A percentile compares a stretch with the other conserved stretches of the same genome.
phyloP scores from a whole-genome alignment of 495 filamentous ascomycete species.

The Friedmanniomyces endolithicus region DNA sequence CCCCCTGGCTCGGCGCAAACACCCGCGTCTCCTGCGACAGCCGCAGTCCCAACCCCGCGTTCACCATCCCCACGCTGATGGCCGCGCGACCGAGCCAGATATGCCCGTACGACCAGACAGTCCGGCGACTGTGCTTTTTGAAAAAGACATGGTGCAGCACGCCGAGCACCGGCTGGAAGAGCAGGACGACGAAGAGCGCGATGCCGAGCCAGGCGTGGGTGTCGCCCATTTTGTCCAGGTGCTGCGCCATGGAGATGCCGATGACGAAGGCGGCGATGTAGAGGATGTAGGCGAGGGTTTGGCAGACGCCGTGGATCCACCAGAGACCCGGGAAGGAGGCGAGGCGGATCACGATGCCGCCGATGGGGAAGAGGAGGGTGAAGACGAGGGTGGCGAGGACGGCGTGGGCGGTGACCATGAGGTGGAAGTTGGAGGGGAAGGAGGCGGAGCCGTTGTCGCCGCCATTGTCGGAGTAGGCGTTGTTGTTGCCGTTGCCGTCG shows the following conservation, averaged over 20 bases:
- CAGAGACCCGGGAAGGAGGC: constrained; percentile 30
- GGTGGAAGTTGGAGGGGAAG: background rate
- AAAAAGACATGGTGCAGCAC: constrained; percentile 29
- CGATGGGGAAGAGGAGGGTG: constrained; percentile 37
- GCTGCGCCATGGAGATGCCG: constrained; percentile 27
- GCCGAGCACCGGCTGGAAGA: constrained; percentile 31
- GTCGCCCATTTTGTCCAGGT: constrained; percentile 19
- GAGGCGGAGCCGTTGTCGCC: background rate
- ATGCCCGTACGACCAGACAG: constrained; percentile 29
- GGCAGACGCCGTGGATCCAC: constrained; percentile 30
- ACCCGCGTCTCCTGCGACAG: constrained; percentile 18
- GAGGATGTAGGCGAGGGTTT: constrained; percentile 27
- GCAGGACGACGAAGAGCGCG: constrained; percentile 26
- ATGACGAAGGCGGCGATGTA: constrained; percentile 29
- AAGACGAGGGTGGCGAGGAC: constrained; percentile 29
- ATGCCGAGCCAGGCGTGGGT: constrained; percentile 31
- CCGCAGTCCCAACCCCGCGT: constrained; percentile 30
- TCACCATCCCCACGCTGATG: constrained; percentile 32
- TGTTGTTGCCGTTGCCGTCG: background rate
- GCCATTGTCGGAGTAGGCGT: background rate
- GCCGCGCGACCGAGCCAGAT: constrained; percentile 29
- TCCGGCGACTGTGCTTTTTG: constrained; percentile 28
- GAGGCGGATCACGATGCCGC: constrained; percentile 34
- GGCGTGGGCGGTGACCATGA: constrained; percentile 29
- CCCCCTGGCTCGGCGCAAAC: constrained; percentile 1